Conservation (phyloP, 2,329 filamentous ascomycete genomes). For the Cytospora piceicola region DNA sequence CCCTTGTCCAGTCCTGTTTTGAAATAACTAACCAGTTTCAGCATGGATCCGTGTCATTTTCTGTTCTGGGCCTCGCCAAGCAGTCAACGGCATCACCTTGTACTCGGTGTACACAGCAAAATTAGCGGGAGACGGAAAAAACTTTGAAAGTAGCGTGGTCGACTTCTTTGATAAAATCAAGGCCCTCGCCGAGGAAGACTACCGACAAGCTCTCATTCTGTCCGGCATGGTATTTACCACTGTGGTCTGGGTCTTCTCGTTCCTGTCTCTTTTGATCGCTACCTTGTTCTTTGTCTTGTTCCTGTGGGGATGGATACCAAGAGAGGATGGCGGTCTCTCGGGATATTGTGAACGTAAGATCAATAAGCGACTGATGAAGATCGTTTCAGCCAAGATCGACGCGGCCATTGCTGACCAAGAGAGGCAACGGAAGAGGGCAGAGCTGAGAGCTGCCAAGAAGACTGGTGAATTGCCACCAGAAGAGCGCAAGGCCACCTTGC, state of each 20-base stretch:
- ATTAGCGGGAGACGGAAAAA: slow-evolving; percentile 62
- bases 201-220: slow-evolving; percentile 79
- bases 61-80: slow-evolving; percentile 90
- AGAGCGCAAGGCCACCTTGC: slow-evolving; percentile 69
- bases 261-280: slow-evolving; percentile 74
- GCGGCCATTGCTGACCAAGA: slow-evolving; percentile 84
- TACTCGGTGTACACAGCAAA: slow-evolving; percentile 80
- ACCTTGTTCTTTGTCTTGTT: slow-evolving; percentile 83
- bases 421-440: slow-evolving; percentile 58
- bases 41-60: slow-evolving; percentile 87
- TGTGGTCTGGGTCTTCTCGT: slow-evolving; percentile 83
- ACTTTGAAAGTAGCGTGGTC: slow-evolving; percentile 65
- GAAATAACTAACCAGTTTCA: slow-evolving; percentile 41
- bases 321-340: slow-evolving; percentile 75
- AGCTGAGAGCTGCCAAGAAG: slow-evolving; percentile 55
- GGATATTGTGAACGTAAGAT: slow-evolving; percentile 92
- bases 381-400: slow-evolving; percentile 85
- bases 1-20: too few relatives aligned
- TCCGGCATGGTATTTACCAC: slow-evolving; percentile 92
- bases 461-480: slow-evolving; percentile 55
- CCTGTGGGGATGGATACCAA: slow-evolving; percentile 89
- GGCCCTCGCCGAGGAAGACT: slow-evolving; percentile 71
- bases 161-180: slow-evolving; percentile 86
- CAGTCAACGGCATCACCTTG: slow-evolving; percentile 86
- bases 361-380: slow-evolving; percentile 79